phyloP scores from a whole-genome alignment of 2,329 filamentous ascomycete species.

The Madurella fahalii region DNA sequence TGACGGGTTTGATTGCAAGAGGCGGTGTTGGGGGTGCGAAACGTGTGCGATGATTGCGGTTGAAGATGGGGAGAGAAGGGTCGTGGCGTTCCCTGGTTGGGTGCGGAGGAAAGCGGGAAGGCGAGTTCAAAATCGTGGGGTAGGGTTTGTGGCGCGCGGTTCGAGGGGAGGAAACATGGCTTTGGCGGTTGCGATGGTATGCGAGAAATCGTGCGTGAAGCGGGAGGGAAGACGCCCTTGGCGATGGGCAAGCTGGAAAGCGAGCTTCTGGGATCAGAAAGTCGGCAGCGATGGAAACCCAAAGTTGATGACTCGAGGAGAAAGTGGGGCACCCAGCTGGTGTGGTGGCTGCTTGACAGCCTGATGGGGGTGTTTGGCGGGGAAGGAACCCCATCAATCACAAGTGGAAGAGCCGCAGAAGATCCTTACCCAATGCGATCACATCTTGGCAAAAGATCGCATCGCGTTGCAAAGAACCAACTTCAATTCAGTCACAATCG shows the following conservation, averaged over 20 bases:
- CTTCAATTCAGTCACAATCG: too few relatives aligned
- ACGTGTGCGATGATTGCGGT: neutral
- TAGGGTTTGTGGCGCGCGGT: neutral
- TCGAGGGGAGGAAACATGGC: slow-evolving; percentile 3
- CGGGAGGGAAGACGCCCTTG: neutral
- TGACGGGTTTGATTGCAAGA: neutral
- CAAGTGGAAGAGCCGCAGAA: slow-evolving; percentile 7
- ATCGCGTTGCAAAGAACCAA: too few relatives aligned
- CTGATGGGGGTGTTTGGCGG: neutral
- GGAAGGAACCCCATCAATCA: neutral
- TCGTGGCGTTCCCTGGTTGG: neutral
- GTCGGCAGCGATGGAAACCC: neutral
- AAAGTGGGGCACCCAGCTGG: slow-evolving; percentile 12
- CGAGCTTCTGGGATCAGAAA: neutral
- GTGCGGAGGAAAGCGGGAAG: neutral
- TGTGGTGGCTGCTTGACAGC: slow-evolving; percentile 2
- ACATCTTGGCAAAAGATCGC: too few relatives aligned
- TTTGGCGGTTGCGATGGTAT: neutral
- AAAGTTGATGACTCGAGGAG: slow-evolving; percentile 14
- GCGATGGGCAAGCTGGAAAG: neutral
- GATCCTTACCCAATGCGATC: neutral
- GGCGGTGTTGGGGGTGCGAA: neutral
- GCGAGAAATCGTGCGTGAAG: neutral
- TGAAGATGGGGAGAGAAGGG: neutral
- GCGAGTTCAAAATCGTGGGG: neutral